A percentile compares a stretch with the other conserved stretches of the same genome.
These are phyloP conservation scores for Cynara cardunculus DNA, from an alignment of 129 eudicot species.

Conservation along the genomic window DNA sequence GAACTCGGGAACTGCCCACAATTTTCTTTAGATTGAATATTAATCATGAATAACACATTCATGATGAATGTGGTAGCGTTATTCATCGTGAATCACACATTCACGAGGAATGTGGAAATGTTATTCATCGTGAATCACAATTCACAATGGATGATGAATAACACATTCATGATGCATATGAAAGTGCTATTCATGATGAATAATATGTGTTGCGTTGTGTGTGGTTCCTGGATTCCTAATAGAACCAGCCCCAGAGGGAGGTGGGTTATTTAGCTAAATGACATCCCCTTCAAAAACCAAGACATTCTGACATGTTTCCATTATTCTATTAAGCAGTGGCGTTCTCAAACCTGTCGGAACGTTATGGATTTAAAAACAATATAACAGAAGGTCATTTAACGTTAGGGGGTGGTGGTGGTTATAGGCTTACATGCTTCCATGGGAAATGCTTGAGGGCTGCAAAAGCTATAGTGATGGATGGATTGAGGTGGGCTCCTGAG, in stretches of 20 bases:
- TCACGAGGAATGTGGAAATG: neutral
- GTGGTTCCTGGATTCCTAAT: neutral
- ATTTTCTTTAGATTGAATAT: neutral
- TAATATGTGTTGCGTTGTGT: neutral
- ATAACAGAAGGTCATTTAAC: neutral
- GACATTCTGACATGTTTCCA: neutral
- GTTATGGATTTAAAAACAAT: neutral
- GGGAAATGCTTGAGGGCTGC: constrained; percentile 96
- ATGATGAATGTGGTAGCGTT: neutral
- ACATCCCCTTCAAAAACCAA: neutral
- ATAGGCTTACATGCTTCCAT: constrained; percentile 66
- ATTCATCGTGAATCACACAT: neutral
- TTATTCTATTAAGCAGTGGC: neutral
- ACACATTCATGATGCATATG: neutral
- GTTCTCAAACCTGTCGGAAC: neutral
- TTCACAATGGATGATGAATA: neutral
- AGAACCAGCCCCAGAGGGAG: too few species aligned
- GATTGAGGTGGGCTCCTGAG: constrained; percentile 96
- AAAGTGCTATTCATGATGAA: neutral
- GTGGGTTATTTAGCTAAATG: neutral
- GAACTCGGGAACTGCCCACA: neutral
- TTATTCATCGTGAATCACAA: neutral
- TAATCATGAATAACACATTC: neutral
- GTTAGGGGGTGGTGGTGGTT: neutral
- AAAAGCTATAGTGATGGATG: constrained; percentile 82